Conservation (phyloP, 345 rosid genomes). For the Aurinia saxatilis region DNA sequence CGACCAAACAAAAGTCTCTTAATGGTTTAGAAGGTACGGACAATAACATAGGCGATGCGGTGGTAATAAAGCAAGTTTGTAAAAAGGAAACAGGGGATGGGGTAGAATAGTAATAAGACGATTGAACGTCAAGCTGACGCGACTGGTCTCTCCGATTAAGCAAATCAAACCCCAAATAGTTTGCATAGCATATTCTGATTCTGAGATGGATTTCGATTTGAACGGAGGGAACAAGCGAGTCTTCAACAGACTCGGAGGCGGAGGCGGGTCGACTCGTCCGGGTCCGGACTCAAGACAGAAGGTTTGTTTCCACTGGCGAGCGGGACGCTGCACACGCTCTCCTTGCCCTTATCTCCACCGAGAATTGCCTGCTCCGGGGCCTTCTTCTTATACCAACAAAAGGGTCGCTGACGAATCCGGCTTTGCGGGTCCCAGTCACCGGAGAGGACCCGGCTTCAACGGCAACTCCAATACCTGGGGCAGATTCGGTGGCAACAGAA, state of each 20-base stretch:
- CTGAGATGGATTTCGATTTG: constrained; percentile 71
- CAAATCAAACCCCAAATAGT: too few species aligned
- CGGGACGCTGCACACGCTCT: constrained; percentile 64
- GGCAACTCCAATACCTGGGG: constrained; percentile 43
- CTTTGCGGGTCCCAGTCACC: constrained; percentile 44
- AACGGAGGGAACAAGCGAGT: constrained; percentile 64
- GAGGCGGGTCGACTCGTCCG: constrained; percentile 33
- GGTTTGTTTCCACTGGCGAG: constrained; percentile 84
- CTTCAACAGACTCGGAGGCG: constrained; percentile 65
- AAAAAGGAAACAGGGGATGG: too few species aligned
- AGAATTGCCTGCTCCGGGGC: constrained; percentile 52
- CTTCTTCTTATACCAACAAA: constrained; percentile 33
- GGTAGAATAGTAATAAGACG: too few species aligned
- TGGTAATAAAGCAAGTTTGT: too few species aligned
- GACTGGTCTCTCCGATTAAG: too few species aligned
- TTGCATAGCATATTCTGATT: too few species aligned
- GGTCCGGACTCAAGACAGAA: constrained; percentile 40
- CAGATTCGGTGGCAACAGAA: constrained; percentile 46
- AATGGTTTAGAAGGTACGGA: too few species aligned
- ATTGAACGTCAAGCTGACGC: too few species aligned
- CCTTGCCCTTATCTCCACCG: constrained; percentile 74
- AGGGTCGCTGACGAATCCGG: constrained; percentile 62
- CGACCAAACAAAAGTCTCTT: too few species aligned
- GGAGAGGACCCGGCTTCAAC: constrained; percentile 52
- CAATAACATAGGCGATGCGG: too few species aligned